A percentile compares a stretch with the other conserved stretches of the same genome.
Evolutionary conservation across 2,329 filamentous ascomycete genomes (phyloP).

Genomic region (Magnaporthiopsis incrustans): DNA sequence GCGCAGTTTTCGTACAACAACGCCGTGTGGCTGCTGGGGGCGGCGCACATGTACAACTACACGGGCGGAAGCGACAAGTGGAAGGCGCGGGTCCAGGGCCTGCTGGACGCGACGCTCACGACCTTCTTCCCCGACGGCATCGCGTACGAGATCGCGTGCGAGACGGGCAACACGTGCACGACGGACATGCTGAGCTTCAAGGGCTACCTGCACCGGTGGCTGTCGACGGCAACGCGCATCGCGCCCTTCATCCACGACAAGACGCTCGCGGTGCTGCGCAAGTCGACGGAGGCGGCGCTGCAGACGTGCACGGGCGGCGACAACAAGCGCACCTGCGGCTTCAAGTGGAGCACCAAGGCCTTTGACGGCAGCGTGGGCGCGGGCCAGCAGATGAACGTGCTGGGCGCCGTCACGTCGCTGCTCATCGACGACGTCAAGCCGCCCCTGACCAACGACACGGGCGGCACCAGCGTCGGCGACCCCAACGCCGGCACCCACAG

Average conservation of each 20-base stretch:
- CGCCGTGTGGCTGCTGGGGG: slow-evolving; percentile 43
- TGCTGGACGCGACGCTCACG: slow-evolving; percentile 33
- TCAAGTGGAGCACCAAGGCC: slow-evolving; percentile 38
- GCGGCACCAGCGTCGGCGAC: slow-evolving; percentile 31
- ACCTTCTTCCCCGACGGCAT: slow-evolving; percentile 39
- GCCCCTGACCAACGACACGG: slow-evolving; percentile 31
- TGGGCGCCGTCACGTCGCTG: slow-evolving; percentile 40
- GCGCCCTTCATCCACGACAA: slow-evolving; percentile 36
- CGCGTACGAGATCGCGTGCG: slow-evolving; percentile 50
- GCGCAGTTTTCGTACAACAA: slow-evolving; percentile 49
- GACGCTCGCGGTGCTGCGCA: slow-evolving; percentile 37
- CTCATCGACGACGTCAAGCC: slow-evolving; percentile 23
- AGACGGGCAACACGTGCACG: slow-evolving; percentile 41
- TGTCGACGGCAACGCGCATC: slow-evolving; percentile 39
- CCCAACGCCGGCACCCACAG: slow-evolving; percentile 20
- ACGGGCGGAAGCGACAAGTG: slow-evolving; percentile 22
- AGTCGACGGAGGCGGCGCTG: slow-evolving; percentile 40
- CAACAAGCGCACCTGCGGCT: slow-evolving; percentile 38
- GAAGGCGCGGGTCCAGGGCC: slow-evolving; percentile 36
- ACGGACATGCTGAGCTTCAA: slow-evolving; percentile 53
- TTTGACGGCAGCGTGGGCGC: slow-evolving; percentile 44
- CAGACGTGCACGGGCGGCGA: slow-evolving; percentile 38
- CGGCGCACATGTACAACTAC: slow-evolving; percentile 51
- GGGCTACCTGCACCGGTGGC: slow-evolving; percentile 43
- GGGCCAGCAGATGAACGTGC: slow-evolving; percentile 47